Evolutionary conservation across 805 yeast species (phyloP), one percentile per base, ranked within the genome.

Genomic region (Ogataea populi-albae): DNA sequence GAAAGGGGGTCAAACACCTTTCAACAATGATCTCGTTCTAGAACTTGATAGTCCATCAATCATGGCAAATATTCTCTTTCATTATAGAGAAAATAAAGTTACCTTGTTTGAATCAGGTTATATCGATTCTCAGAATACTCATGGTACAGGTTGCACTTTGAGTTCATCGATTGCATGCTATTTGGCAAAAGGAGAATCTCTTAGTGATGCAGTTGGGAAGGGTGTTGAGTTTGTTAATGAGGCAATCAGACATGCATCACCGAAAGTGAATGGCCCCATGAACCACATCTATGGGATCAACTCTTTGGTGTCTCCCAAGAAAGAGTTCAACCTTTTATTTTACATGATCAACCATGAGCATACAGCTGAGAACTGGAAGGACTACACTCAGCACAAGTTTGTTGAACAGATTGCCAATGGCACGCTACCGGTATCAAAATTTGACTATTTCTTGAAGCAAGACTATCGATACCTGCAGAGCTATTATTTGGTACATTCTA

Each of bases 71-170:
- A 52, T 50, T 20, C 49, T 50, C 11, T 55, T 56, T 35, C 55
- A 57, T 14, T 61, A 62, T 7, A 48, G 49, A n/a, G 47, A 49
- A 1, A 64, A 64, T 11, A 46, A 53, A 2, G 49, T 62, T 27
- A 61, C 69, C 1, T 53, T 74, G 1, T 78, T 71, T 50, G 66
- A 65, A 38, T 77, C 82, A 6, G 59, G 57, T 2, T 71, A 51
- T 43, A 56, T 75, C 9, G 52, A 61, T 5, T 66, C 87, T 1
- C 55, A 60, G 2, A 75, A 81, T 50, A 77, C 86, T 1, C 96
- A 88, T 57, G 96, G 96, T 9, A 86, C 96, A 3, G 96, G 96
- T 1, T 88, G 96, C 59, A 84, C 96, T 0, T 65, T 88, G 33
- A 78, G 94, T 0, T 79, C 95, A 1, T 71, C 95, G 0, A 81